These are phyloP conservation scores for Melampsora medusae DNA, from an alignment of 1,284 basidiomycete genomes.

Conservation along the genomic window DNA sequence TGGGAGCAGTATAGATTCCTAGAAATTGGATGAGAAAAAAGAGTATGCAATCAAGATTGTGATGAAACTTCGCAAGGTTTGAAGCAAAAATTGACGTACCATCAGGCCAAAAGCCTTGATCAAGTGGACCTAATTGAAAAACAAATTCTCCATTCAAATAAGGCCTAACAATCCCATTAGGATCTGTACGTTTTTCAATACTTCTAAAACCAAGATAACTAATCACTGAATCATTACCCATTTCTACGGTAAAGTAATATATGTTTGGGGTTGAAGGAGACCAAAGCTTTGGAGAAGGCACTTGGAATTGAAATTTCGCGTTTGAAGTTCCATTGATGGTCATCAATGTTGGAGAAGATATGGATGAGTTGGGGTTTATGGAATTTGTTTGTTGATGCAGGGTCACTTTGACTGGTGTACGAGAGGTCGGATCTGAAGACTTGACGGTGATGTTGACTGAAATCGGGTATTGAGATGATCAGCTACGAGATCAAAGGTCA, in stretches of 20 bases:
- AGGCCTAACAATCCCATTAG: conserved; percentile 36
- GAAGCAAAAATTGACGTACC: conserved; percentile 1
- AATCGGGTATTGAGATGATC: background rate
- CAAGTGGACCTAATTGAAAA: conserved; percentile 43
- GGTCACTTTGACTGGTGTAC: conserved; percentile 1
- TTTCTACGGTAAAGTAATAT: conserved; percentile 38
- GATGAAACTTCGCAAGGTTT: background rate
- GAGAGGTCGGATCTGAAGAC: background rate
- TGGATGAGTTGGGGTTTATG: conserved; percentile 7
- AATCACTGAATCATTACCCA: conserved; percentile 36
- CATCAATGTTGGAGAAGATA: background rate
- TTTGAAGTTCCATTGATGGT: conserved; percentile 34
- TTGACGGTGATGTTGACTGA: conserved; percentile 24
- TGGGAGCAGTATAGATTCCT: conserved; percentile 44
- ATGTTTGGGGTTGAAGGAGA: conserved; percentile 36
- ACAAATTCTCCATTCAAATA: conserved; percentile 44
- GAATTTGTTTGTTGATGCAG: conserved; percentile 3
- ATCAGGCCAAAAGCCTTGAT: conserved; percentile 46
- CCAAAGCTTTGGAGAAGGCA: conserved; percentile 38
- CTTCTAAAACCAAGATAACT: conserved; percentile 45
- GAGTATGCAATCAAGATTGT: no score
- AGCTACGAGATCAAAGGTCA: background rate
- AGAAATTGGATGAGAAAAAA: no score
- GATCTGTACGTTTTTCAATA: conserved; percentile 39
- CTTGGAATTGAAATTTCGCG: conserved; percentile 18